Percentiles rank a stretch among this genome's conserved stretches.
Conservation (phyloP, 2,329 filamentous ascomycete species). For the Botryotinia convoluta region DNA sequence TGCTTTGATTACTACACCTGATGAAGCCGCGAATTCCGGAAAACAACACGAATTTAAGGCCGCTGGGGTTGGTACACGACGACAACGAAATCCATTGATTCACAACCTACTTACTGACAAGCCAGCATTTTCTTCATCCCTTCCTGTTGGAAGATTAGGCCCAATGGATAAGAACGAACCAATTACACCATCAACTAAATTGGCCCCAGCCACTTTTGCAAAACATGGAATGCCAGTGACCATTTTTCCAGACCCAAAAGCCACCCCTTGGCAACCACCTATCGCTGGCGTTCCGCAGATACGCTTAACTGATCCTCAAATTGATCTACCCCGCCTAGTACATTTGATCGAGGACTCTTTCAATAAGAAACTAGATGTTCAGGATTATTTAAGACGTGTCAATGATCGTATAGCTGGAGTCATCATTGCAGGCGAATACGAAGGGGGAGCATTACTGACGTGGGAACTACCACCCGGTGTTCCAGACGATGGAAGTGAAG, state of each 20-base stretch:
- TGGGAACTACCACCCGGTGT: slow-evolving; percentile 77
- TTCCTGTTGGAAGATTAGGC: slow-evolving; percentile 67
- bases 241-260: slow-evolving; percentile 70
- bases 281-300: slow-evolving; percentile 58
- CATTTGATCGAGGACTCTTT: slow-evolving; percentile 94
- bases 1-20: slow-evolving; percentile 81
- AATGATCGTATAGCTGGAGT: slow-evolving; percentile 79
- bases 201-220: slow-evolving; percentile 70
- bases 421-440: slow-evolving; percentile 94
- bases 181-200: slow-evolving; percentile 38
- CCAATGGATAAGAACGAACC: slow-evolving; percentile 22
- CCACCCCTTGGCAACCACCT: slow-evolving; percentile 66
- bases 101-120: slow-evolving; percentile 97
- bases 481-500: slow-evolving; percentile 51
- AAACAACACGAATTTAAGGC: slow-evolving; percentile 38
- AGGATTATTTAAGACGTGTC: slow-evolving; percentile 80
- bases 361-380: slow-evolving; percentile 74
- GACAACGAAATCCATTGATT: slow-evolving; percentile 76
- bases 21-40: slow-evolving; percentile 64
- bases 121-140: slow-evolving; percentile 84
- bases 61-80: slow-evolving; percentile 50
- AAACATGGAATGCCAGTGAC: slow-evolving; percentile 90
- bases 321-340: slow-evolving; percentile 79
- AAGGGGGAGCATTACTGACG: slow-evolving; percentile 90
- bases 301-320: slow-evolving; percentile 72